Evolutionary conservation across 2,329 filamentous ascomycete genomes (phyloP).

Genomic region (Trichoderma simmonsii): DNA sequence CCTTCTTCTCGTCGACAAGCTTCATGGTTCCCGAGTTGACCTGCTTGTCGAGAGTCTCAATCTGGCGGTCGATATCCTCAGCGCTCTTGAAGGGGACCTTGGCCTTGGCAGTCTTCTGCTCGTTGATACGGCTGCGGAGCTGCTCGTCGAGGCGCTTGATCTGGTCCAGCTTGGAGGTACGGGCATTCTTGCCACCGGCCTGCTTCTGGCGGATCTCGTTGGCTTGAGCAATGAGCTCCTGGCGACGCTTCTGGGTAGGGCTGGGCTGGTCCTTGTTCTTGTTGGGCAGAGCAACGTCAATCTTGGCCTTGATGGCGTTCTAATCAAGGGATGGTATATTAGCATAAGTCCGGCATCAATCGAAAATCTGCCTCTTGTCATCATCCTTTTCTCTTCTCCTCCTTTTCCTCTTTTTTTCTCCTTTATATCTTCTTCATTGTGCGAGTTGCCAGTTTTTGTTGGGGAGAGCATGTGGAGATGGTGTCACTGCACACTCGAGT

Average conservation of each 20-base stretch:
- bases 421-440: not conserved
- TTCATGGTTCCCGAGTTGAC: constrained; percentile 90
- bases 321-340: constrained; percentile 38
- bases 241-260: constrained; percentile 75
- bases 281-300: constrained; percentile 75
- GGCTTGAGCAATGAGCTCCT: constrained; percentile 79
- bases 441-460: not conserved
- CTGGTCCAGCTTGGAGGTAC: constrained; percentile 76
- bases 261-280: constrained; percentile 75
- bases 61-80: constrained; percentile 84
- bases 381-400: not conserved
- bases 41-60: constrained; percentile 74
- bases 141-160: constrained; percentile 90
- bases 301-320: constrained; percentile 84
- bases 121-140: constrained; percentile 76
- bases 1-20: constrained; percentile 96
- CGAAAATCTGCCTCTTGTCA: not conserved
- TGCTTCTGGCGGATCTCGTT: constrained; percentile 85
- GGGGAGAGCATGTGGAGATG: not conserved
- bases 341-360: not conserved
- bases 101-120: constrained; percentile 81
- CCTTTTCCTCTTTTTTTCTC: not conserved
- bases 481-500: not conserved
- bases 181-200: constrained; percentile 78
- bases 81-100: constrained; percentile 81